Evolutionary conservation across 2,329 filamentous ascomycete species (phyloP).

Genomic region (Fusarium sp.): DNA sequence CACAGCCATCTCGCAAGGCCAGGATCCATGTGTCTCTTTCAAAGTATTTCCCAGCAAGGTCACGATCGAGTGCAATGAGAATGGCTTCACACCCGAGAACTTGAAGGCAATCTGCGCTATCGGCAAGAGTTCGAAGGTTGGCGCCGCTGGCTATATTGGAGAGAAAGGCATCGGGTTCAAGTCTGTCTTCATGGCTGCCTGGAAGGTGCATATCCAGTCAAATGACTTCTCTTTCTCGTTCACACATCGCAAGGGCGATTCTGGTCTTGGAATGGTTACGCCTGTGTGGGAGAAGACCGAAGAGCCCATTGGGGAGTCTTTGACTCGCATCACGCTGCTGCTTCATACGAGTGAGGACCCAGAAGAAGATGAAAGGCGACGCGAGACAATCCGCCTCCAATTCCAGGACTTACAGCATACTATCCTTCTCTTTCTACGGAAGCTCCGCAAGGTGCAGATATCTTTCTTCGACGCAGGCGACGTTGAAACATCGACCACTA

Average conservation of each 20-base stretch:
- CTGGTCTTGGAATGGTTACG: conserved; percentile 63
- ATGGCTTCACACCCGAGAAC: conserved; percentile 57
- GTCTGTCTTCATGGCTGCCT: conserved; percentile 60
- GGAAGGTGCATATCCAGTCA: conserved; percentile 58
- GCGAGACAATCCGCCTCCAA: conserved; percentile 48
- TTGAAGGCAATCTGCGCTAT: conserved; percentile 59
- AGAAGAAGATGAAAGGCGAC: conserved; percentile 20
- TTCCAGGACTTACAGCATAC: conserved; percentile 53
- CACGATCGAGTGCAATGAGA: conserved; percentile 62
- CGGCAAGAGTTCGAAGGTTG: conserved; percentile 58
- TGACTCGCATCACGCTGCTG: conserved; percentile 54
- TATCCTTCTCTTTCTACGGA: conserved; percentile 57
- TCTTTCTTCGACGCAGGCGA: conserved; percentile 43
- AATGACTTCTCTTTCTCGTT: conserved; percentile 59
- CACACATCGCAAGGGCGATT: conserved; percentile 51
- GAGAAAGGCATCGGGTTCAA: conserved; percentile 65
- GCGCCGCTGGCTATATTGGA: conserved; percentile 57
- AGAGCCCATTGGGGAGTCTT: conserved; percentile 13
- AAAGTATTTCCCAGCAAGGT: conserved; percentile 52
- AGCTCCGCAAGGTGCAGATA: conserved; percentile 50
- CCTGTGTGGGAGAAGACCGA: conserved; percentile 53
- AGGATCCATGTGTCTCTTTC: conserved; percentile 50
- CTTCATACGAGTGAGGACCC: conserved; percentile 47
- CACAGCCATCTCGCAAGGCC: conserved; percentile 25
- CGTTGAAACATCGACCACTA: conserved; percentile 2